A percentile compares a stretch with the other conserved stretches of the same genome.
Evolutionary conservation across 2,329 filamentous ascomycete genomes (phyloP).

Genomic region (Didymella pinodella): DNA sequence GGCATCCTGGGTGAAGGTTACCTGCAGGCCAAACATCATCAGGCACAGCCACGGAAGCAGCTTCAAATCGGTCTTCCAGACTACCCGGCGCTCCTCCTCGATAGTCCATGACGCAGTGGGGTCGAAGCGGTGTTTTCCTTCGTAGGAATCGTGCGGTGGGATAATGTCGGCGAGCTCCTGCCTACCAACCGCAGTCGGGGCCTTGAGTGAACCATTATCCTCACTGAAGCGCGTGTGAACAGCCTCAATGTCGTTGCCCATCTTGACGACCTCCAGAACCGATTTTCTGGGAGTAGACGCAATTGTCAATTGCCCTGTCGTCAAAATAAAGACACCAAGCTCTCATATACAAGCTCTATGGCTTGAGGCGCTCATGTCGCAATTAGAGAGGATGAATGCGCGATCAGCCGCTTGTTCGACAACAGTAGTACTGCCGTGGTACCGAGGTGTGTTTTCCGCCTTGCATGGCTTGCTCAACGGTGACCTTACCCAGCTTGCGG

Average conservation of each 20-base stretch:
- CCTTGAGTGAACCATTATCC: conserved; percentile 37
- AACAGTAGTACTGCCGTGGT: conserved; percentile 25
- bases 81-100: conserved; percentile 63
- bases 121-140: conserved; percentile 66
- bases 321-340: not conserved
- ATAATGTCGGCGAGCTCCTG: conserved; percentile 38
- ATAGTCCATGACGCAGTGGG: conserved; percentile 62
- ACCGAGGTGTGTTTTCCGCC: conserved; percentile 21
- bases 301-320: conserved; percentile 4
- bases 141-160: conserved; percentile 58
- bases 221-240: conserved; percentile 31
- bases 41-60: conserved; percentile 40
- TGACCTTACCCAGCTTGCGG: conserved; percentile 13
- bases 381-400: conserved; percentile 27
- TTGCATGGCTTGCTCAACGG: conserved; percentile 1
- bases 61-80: conserved; percentile 57
- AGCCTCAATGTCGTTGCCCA: conserved; percentile 41
- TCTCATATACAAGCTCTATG: conserved; percentile 11
- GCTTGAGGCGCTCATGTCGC: conserved; percentile 31
- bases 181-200: conserved; percentile 36
- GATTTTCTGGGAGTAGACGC: not conserved
- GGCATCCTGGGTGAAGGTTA: not conserved
- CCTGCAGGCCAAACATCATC: conserved; percentile 57
- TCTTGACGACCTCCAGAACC: conserved; percentile 8
- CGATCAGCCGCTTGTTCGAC: conserved; percentile 26